phyloP scores from a whole-genome alignment of 345 rosid species.

The Excoecaria cochinchinensis region DNA sequence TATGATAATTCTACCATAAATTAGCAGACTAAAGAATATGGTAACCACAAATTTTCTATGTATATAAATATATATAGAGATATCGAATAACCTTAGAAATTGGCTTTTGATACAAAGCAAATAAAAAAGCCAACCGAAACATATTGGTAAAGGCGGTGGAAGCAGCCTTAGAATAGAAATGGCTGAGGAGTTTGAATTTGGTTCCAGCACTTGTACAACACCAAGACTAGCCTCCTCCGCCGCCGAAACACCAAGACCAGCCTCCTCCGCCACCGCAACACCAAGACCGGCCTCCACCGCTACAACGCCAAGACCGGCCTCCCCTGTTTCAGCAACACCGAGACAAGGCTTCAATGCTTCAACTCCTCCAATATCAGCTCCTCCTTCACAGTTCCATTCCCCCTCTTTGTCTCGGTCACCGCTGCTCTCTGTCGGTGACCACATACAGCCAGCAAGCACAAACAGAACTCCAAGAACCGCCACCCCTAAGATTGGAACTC shows the following conservation, averaged over 20 bases:
- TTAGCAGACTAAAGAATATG: neutral
- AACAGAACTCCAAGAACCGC: slow-evolving; percentile 34
- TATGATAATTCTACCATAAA: neutral
- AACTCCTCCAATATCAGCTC: slow-evolving; percentile 55
- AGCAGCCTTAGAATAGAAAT: neutral
- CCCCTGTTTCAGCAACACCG: slow-evolving; percentile 24
- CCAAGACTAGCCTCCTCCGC: slow-evolving; percentile 35
- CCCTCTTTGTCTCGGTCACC: slow-evolving; percentile 70
- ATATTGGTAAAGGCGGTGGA: neutral
- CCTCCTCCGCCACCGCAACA: slow-evolving; percentile 32
- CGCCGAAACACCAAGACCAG: slow-evolving; percentile 1
- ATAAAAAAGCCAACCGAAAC: neutral
- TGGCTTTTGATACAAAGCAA: neutral
- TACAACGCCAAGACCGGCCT: slow-evolving; percentile 33
- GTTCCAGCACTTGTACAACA: neutral
- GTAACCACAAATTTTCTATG: neutral
- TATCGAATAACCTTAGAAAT: neutral
- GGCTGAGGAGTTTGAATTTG: slow-evolving; percentile 3
- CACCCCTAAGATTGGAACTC: slow-evolving; percentile 46
- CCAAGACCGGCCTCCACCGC: neutral
- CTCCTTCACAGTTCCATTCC: slow-evolving; percentile 71
- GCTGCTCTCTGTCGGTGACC: slow-evolving; percentile 37
- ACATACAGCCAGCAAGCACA: slow-evolving; percentile 34
- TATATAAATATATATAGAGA: neutral
- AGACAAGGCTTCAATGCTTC: slow-evolving; percentile 23